Evolutionary conservation across 257 asterid species (phyloP), one percentile per base, ranked within the genome.

Genomic region (Solanum infundibuliforme): DNA sequence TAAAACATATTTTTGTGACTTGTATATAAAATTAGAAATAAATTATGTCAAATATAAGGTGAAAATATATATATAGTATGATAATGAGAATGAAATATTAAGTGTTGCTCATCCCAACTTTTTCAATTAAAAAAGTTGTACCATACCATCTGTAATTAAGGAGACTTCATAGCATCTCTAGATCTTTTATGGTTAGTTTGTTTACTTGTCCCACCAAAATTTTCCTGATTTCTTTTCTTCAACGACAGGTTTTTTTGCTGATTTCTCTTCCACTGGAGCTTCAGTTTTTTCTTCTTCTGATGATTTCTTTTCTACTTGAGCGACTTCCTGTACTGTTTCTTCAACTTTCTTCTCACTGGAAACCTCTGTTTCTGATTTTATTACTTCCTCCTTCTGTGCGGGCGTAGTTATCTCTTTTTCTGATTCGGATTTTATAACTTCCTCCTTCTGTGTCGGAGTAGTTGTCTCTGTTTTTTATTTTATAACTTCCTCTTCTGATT

Each of bases 171-270:
- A 25, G 65, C 25, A 43, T n/a, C 6, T 77, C n/a, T 60, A 60
- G 6, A 60, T 60, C 14, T 16, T 7, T 76, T 38, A 76, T 76
- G 60, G 2, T 35, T 21, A 23, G 20, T 29, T 43, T 43, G 16
- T 27, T 46, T 81, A 81, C 41, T 81, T 81, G 85, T 81, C 85
- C 85, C 68, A 81, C 85, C 85, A 81, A 46, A 81, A 81, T 46
- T 43, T 79, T 48, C 73, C 83, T 4, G 39, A 8, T 35, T 46
- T 46, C 73, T 86, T 82, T 29, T 43, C 87, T 62, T 41, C 87
- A 39, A 77, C 16, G n/a, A 77, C 23, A 9, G 34, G 23, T 27
- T 68, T 86, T 16, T 77, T 79, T 79, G 85, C 27, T 35, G 69
- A 7, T 5, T 34, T 10, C 52, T 38, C 89, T 32, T 55, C 84